phyloP scores from a whole-genome alignment of 495 filamentous ascomycete genomes.

The Tirmania nivea region DNA sequence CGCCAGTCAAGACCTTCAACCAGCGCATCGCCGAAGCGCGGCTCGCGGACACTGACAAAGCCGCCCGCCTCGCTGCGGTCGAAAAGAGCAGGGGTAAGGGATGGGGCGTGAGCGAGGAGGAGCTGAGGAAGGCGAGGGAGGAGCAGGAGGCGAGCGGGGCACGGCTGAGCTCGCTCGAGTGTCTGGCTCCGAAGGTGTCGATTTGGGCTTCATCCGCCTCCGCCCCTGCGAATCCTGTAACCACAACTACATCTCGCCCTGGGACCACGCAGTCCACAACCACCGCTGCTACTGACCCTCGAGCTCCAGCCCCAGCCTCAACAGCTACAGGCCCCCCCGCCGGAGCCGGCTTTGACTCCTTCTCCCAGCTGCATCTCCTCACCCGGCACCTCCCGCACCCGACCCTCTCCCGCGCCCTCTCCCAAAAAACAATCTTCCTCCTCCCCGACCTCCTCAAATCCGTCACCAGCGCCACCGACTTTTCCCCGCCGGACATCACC shows the following conservation, averaged over 20 bases:
- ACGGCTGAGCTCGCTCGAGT: neutral
- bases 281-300: constrained; percentile 11
- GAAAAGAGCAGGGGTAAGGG: constrained; percentile 41
- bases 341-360: constrained; percentile 50
- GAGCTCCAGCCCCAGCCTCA: constrained; percentile 19
- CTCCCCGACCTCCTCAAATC: constrained; percentile 64
- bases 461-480: constrained; percentile 57
- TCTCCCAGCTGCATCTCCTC: constrained; percentile 63
- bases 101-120: constrained; percentile 36
- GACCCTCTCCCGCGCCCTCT: constrained; percentile 49
- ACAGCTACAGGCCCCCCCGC: constrained; percentile 19
- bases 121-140: neutral
- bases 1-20: constrained; percentile 38
- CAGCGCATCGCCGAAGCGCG: constrained; percentile 57
- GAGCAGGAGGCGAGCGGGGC: neutral
- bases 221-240: neutral
- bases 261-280: constrained; percentile 12
- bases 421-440: constrained; percentile 50
- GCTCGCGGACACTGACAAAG: constrained; percentile 32
- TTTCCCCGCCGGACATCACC: constrained; percentile 62
- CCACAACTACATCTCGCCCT: constrained; percentile 1
- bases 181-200: neutral
- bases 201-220: neutral
- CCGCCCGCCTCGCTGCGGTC: constrained; percentile 32
- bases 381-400: constrained; percentile 70